These are phyloP conservation scores for Ophiostoma australiae DNA, from an alignment of 2,329 filamentous ascomycete genomes.

Conservation along the genomic window DNA sequence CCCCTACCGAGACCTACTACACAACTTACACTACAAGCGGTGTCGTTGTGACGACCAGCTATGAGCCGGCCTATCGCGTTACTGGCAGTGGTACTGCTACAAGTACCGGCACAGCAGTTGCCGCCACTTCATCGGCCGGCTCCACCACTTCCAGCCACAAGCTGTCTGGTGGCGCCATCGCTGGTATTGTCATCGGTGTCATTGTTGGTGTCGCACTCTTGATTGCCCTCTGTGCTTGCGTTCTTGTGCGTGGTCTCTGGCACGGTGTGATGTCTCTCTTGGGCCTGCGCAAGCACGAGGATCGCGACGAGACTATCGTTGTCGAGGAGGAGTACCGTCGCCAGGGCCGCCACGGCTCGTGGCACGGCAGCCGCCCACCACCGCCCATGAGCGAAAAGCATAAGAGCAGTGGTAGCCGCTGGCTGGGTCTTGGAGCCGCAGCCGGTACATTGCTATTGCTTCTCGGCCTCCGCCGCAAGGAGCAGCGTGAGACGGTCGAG, in stretches of 20 bases:
- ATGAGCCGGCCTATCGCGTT: slow-evolving; percentile 45
- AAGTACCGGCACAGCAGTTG: slow-evolving; percentile 49
- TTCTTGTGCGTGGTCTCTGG: slow-evolving; percentile 60
- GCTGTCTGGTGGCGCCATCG: slow-evolving; percentile 69
- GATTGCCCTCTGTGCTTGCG: slow-evolving; percentile 68
- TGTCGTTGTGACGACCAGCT: slow-evolving; percentile 50
- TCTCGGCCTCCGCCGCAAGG: slow-evolving; percentile 50
- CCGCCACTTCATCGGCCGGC: slow-evolving; percentile 33
- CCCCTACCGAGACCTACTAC: not conserved
- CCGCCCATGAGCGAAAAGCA: slow-evolving; percentile 44
- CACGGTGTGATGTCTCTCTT: slow-evolving; percentile 56
- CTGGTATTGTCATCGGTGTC: slow-evolving; percentile 72
- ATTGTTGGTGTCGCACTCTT: slow-evolving; percentile 63
- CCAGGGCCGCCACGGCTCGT: slow-evolving; percentile 51
- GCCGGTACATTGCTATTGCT: slow-evolving; percentile 50
- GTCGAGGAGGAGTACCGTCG: slow-evolving; percentile 58
- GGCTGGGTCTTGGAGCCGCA: slow-evolving; percentile 50
- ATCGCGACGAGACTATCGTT: slow-evolving; percentile 43
- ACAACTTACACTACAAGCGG: slow-evolving; percentile 37
- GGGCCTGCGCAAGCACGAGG: slow-evolving; percentile 52
- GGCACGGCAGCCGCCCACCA: slow-evolving; percentile 47
- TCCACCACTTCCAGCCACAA: slow-evolving; percentile 34
- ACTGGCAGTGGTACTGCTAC: slow-evolving; percentile 50
- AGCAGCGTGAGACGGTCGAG: slow-evolving; percentile 43
- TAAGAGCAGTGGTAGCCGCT: slow-evolving; percentile 43